Base-by-base conservation (phyloP, 2,329 filamentous ascomycete species). In the Cercospora canescens region DNA sequence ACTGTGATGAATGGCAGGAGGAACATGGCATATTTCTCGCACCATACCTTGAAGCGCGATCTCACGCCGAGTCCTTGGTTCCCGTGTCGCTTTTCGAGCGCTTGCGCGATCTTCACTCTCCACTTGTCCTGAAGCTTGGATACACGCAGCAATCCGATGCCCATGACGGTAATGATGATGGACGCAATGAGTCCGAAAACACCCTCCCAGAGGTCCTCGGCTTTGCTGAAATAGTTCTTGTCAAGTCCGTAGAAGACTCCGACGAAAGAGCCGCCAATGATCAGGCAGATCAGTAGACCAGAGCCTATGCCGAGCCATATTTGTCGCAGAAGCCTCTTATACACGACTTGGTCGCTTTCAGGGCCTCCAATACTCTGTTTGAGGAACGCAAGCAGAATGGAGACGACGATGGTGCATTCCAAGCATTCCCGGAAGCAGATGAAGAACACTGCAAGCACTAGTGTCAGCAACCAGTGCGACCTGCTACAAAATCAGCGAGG, bases 101-200 rank as follows among this genome's bases (percentile, higher is more conserved):
- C 87, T 72, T 86, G 87, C 18, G 89, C 87, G 26, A 96, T 87
- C 86, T 95, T 95, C 73, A 90, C 81, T n/a, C 88, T 87, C 93
- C 93, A 96, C 79, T 95, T 95, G 68, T 91, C 89, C 77, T 93
- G 91, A 78, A 95, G 86, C 79, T 94, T 95, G 67, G 88, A 90
- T 63, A 96, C 86, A 28, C 93, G 89, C 7, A 96, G 86, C 32
- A 96, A 86, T 4, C 91, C 92, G 34, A 88, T 89, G 30, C 93
- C 93, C 82, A 96, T 90, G 67, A 93, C 72, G 37, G 91, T 91
- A 79, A 96, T 95, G 80, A 96, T 93, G 70, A 95, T 71, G 18
- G 88, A 84, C 2, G 93, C 92, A 59, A 95, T 77, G 45, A 96
- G 82, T 18, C 85, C 87, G 74, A 96, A 95, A 56, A 89, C 86